Evolutionary conservation across 78 protist species (phyloP), one percentile per base, ranked within the genome.

Genomic region (Isochrysis galbana): DNA sequence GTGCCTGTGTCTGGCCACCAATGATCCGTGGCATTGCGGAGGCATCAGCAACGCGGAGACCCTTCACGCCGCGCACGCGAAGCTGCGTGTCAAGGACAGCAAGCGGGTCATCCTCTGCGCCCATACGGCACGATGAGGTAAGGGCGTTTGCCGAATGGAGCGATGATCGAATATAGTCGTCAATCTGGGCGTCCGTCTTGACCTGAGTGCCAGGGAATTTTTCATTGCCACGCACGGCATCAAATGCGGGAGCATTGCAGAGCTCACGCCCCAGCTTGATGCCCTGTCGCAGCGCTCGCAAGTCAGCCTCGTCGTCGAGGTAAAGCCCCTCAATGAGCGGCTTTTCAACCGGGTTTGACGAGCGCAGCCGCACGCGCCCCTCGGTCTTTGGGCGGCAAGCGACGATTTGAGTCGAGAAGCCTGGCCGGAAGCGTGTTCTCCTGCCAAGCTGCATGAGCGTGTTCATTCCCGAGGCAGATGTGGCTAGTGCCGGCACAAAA

Each of bases 141-240:
- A 84, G 70, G 22, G 89, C 89, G 46, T 84, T 84, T 2, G 89
- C 89, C 26, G 89, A 34, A 69, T 84, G 89, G 29, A 47, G 34
- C 34, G 70, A 19, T 4, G 4, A 0, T 41, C 69, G 61, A 21
- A 84, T 26, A 69, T 84, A 84, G 34, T 26, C 70, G 22, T 46
- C 89, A 26, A 84, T 44, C 45, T 46, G 29, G 44, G 7, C 69
- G 70, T 84, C 89, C 72, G 46, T 10, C 70, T 3, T 3, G 25
- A n/a, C 29, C 29, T 17, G 72, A 4, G 69, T 22, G n/a, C 89
- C 89, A 2, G 89, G 89, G 44, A 1, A 84, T 5, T 29, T 32
- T 69, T 84, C 89, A 39, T 47, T 41, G 1, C 32, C 44, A 29
- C 47, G 61, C 72, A 5, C 25, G 36, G 7, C n/a, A 14, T 32